Percentiles rank a stretch among this genome's conserved stretches.
Evolutionary conservation across 148 eudicot species (phyloP).

Genomic region (Chenopodium formosanum): DNA sequence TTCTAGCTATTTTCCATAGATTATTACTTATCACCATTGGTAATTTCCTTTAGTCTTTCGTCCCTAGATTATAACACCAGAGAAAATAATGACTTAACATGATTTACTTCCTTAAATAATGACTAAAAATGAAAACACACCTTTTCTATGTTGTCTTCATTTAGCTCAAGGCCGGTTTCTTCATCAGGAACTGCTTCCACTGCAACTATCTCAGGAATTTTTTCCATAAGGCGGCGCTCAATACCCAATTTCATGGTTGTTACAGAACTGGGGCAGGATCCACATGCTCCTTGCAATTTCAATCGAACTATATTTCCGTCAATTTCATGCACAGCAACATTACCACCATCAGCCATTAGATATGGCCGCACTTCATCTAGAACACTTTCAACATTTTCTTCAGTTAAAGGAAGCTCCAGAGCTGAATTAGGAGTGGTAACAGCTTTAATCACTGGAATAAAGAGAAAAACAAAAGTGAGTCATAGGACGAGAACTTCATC

Average conservation of each 20-base stretch:
- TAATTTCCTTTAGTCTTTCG: neutral
- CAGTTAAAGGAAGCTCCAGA: conserved; percentile 74
- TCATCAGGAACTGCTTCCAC: conserved; percentile 83
- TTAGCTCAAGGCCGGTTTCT: conserved; percentile 92
- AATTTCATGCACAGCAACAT: conserved; percentile 86
- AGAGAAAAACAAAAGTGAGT: neutral
- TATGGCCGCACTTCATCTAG: conserved; percentile 88
- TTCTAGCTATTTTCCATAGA: neutral
- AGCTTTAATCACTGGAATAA: conserved; percentile 64
- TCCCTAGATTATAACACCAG: neutral
- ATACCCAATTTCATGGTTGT: conserved; percentile 93
- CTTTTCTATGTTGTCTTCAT: conserved; percentile 94
- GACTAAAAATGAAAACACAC: conserved; percentile 33
- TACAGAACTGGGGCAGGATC: conserved; percentile 88
- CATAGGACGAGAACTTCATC: neutral
- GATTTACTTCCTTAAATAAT: neutral
- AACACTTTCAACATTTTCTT: conserved; percentile 79
- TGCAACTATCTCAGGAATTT: conserved; percentile 88
- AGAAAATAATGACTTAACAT: neutral
- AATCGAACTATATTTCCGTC: conserved; percentile 81
- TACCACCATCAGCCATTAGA: conserved; percentile 92
- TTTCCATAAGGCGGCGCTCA: conserved; percentile 88
- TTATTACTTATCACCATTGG: neutral
- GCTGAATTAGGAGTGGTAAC: conserved; percentile 69
- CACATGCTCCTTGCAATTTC: conserved; percentile 94